Evolutionary conservation across 495 filamentous ascomycete species (phyloP), one percentile per base, ranked within the genome.

Genomic region (Tricharina praecox): DNA sequence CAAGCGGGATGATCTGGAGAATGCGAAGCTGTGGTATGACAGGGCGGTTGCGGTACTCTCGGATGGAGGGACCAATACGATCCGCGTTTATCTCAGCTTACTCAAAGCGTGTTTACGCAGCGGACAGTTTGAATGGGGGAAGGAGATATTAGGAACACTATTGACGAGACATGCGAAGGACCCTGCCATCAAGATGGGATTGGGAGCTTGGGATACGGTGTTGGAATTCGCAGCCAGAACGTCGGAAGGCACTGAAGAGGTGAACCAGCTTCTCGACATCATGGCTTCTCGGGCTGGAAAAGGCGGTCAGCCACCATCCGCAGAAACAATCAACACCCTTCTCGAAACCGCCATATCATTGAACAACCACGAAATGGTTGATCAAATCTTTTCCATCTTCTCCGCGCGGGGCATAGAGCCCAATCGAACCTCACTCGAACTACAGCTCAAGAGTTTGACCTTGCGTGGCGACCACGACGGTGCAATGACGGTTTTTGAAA

Each of bases 371-470:
- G 34, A 18, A 9, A 5, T 18, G 5, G 16, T 37, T 7, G 34
- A 37, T 11, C 8, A 18, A 8, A 21, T 21, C 20, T 10, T 26
- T 5, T 5, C 11, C 25, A 16, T 15, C 26, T n/a, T 93, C 15
- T 76, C 74, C 1, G 45, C 68, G 5, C 74, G 78, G 52, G 70
- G 67, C 3, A 74, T 93, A 16, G 48, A 67, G 33, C 75, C 79
- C 0, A 68, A 86, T 59, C 66, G 69, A 3, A 63, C 68, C 47
- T 90, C 85, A 0, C 76, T 73, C 50, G 65, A 85, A 24, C 64
- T 93, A 18, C 78, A 85, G 59, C 68, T 95, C 38, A 72, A 80
- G 45, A 85, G 88, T 49, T 73, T 73, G 4, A 68, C 92, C 3
- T 71, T 74, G 43, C 76, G 76, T 11, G 67, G 71, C 1, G 79